Conservation (phyloP, 2,329 filamentous ascomycete genomes). For the Penicillium fuscoglaucum region DNA sequence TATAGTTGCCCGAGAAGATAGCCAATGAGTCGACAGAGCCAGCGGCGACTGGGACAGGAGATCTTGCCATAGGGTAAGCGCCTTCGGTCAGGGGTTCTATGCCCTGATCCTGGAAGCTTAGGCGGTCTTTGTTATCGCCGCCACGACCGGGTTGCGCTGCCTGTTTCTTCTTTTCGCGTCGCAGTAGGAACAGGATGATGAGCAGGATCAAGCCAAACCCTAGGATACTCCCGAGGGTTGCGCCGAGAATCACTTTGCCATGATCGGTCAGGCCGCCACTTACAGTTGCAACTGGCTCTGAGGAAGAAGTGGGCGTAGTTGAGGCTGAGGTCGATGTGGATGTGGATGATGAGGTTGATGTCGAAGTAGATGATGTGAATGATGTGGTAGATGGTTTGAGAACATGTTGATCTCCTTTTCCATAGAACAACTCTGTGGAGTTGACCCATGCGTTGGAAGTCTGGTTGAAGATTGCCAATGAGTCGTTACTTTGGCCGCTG, state of each 20-base stretch:
- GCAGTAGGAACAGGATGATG: constrained; percentile 66
- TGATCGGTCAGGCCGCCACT: constrained; percentile 31
- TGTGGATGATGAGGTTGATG: constrained; percentile 33
- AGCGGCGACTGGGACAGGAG: constrained; percentile 37
- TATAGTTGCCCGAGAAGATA: constrained; percentile 42
- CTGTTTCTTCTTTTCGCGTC: constrained; percentile 50
- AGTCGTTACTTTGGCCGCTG: constrained; percentile 68
- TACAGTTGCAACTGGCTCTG: constrained; percentile 36
- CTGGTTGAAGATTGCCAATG: constrained; percentile 75
- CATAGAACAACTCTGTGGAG: constrained; percentile 62
- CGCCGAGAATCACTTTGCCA: constrained; percentile 68
- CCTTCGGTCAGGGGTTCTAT: constrained; percentile 45
- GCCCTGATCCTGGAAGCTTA: constrained; percentile 48
- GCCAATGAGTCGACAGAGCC: constrained; percentile 42
- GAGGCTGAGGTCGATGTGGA: constrained; percentile 36
- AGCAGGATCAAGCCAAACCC: constrained; percentile 71
- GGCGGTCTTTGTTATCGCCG: constrained; percentile 57
- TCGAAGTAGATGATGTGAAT: constrained; percentile 25
- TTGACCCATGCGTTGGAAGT: constrained; percentile 77
- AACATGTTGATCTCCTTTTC: constrained; percentile 20
- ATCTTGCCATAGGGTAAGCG: constrained; percentile 48
- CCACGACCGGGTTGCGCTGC: constrained; percentile 46
- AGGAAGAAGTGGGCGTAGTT: constrained; percentile 31
- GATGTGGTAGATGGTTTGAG: constrained; percentile 21
- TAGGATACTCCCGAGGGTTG: constrained; percentile 77